Percentiles rank a stretch among this genome's conserved stretches.
Conservation (phyloP, 1,139 yeast species). For the Hyphopichia fennica region DNA sequence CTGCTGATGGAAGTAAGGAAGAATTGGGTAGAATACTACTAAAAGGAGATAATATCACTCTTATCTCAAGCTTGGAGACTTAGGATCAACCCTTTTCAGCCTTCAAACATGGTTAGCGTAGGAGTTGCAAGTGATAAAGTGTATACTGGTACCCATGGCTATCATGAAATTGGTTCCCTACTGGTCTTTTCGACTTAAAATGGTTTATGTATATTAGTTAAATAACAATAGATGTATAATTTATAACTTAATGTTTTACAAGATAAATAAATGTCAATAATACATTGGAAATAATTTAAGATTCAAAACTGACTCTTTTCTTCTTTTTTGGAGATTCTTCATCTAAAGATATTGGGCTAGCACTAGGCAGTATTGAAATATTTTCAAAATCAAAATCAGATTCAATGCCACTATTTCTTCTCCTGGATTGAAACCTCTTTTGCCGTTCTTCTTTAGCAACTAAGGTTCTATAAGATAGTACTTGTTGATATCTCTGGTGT, state of each 20-base stretch:
- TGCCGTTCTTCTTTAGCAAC: constrained; percentile 24
- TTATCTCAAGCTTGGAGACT: constrained; percentile 61
- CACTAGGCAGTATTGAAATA: not conserved
- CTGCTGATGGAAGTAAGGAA: constrained; percentile 40
- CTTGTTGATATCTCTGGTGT: constrained; percentile 26
- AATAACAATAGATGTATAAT: not conserved
- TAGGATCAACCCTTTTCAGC: no score
- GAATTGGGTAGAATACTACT: constrained; percentile 60
- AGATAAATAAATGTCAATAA: no score
- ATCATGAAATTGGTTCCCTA: no score
- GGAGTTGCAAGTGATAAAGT: no score
- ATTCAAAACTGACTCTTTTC: constrained; percentile 19
- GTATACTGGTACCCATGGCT: no score
- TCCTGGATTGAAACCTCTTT: constrained; percentile 19
- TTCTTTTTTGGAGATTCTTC: constrained; percentile 17
- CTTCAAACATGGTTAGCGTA: no score
- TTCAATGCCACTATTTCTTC: constrained; percentile 14
- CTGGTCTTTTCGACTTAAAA: no score
- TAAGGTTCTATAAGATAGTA: constrained; percentile 25
- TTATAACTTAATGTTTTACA: no score
- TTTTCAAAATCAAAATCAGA: constrained; percentile 10
- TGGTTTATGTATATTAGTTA: not conserved
- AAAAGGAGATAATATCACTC: constrained; percentile 92
- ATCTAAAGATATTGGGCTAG: constrained; percentile 18
- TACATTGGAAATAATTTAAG: not conserved